Percentiles rank a stretch among this genome's conserved stretches.
These are phyloP conservation scores for Amylocystis lapponica DNA, from an alignment of 768 basidiomycete genomes.

Conservation along the genomic window DNA sequence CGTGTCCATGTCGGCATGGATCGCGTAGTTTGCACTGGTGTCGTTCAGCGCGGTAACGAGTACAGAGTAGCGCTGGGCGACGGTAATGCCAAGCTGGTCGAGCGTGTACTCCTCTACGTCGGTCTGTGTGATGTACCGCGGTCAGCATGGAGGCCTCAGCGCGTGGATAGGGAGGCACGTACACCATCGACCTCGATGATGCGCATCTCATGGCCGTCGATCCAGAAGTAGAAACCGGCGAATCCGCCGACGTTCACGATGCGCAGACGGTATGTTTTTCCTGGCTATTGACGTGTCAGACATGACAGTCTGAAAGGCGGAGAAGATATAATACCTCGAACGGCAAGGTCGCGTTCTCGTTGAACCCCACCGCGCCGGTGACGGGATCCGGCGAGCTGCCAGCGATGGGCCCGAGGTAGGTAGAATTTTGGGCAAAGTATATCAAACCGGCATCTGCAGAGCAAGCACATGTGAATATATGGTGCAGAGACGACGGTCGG, in stretches of 20 bases:
- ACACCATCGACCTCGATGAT: conserved; percentile 85
- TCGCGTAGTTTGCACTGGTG: conserved; percentile 71
- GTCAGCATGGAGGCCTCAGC: not conserved
- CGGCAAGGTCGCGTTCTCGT: conserved; percentile 78
- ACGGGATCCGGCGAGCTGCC: conserved; percentile 42
- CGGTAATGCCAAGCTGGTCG: conserved; percentile 68
- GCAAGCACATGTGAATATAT: not conserved
- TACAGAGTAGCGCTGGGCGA: conserved; percentile 91
- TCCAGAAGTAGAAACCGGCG: conserved; percentile 77
- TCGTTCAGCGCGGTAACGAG: conserved; percentile 90
- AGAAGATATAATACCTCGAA: conserved; percentile 43
- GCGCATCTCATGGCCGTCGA: conserved; percentile 82
- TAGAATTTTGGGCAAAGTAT: conserved; percentile 73
- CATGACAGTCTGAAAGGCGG: not conserved
- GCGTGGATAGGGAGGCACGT: conserved; percentile 21
- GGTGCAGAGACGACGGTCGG: too few relatives aligned
- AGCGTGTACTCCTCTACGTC: conserved; percentile 73
- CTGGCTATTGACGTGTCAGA: conserved; percentile 34
- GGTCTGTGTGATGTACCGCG: conserved; percentile 42
- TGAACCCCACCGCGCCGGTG: conserved; percentile 68
- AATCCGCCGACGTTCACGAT: conserved; percentile 82
- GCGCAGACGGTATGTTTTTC: conserved; percentile 86
- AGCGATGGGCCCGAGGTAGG: conserved; percentile 59
- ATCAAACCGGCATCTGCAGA: conserved; percentile 67
- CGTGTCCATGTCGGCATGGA: conserved; percentile 88